These are phyloP conservation scores for Pythium brachiatum DNA, from an alignment of 352 stramenopile genomes.

Conservation along the genomic window DNA sequence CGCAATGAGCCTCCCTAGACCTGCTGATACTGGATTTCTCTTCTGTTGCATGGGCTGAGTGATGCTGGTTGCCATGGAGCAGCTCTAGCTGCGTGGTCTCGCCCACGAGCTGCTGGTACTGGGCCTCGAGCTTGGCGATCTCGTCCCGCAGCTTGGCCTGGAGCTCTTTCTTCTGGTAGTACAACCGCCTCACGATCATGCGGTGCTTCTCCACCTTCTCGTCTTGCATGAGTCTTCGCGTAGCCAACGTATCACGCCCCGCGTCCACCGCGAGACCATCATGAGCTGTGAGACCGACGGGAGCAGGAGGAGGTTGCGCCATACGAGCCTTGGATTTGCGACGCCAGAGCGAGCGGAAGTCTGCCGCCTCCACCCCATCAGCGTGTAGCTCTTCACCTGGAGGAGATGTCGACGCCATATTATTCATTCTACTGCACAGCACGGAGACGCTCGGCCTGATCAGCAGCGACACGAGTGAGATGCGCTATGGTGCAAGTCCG, in stretches of 20 bases:
- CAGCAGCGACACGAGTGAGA: too few species aligned
- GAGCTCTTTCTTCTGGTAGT: constrained; percentile 29
- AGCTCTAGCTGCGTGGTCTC: constrained; percentile 16
- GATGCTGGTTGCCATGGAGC: constrained; percentile 2
- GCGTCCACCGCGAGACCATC: too few species aligned
- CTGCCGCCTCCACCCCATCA: not conserved
- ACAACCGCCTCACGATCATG: constrained; percentile 23
- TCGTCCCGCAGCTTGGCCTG: constrained; percentile 29
- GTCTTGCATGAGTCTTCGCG: constrained; percentile 16
- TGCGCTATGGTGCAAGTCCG: too few species aligned
- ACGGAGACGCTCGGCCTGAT: too few species aligned
- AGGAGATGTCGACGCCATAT: too few species aligned
- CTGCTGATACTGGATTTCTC: not conserved
- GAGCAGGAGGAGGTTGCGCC: too few species aligned
- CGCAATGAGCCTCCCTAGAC: not conserved
- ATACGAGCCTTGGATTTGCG: not conserved
- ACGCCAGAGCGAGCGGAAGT: not conserved
- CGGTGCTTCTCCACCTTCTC: constrained; percentile 25
- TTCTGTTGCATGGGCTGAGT: too few species aligned
- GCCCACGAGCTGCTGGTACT: constrained; percentile 30
- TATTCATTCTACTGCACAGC: not conserved
- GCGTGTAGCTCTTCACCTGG: not conserved
- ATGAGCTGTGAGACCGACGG: too few species aligned
- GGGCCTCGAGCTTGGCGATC: constrained; percentile 27
- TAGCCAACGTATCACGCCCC: not conserved